A percentile compares a stretch with the other conserved stretches of the same genome.
Conservation (phyloP, 2,329 filamentous ascomycete species). For the Fusarium sterilihyphosum region DNA sequence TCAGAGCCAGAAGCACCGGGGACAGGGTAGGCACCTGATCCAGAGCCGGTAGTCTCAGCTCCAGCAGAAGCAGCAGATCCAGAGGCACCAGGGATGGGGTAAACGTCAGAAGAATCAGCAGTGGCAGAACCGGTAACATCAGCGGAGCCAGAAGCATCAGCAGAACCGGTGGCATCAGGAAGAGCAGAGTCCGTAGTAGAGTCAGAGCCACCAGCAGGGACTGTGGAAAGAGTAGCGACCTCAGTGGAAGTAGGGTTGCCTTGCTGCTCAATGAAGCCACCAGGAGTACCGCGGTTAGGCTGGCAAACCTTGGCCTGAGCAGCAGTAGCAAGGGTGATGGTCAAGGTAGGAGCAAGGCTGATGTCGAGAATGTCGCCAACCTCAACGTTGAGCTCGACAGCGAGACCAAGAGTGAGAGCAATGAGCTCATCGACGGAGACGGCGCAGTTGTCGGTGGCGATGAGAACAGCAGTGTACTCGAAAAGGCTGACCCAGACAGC, state of each 20-base stretch:
- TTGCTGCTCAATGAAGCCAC: conserved; percentile 12
- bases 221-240: conserved; percentile 2
- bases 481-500: conserved; percentile 63
- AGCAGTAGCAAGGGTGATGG: conserved; percentile 48
- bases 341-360: conserved; percentile 53
- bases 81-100: not conserved
- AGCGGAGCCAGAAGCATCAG: not conserved
- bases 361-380: conserved; percentile 49
- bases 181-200: not conserved
- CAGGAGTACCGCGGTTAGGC: conserved; percentile 27
- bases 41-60: not conserved
- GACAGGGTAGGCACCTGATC: no score
- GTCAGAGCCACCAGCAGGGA: not conserved
- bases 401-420: conserved; percentile 38
- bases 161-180: not conserved
- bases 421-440: conserved; percentile 42
- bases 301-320: conserved; percentile 31
- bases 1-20: no score
- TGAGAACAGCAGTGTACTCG: conserved; percentile 60
- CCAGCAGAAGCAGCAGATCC: not conserved
- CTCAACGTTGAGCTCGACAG: conserved; percentile 37
- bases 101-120: not conserved
- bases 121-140: not conserved
- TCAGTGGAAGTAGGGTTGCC: not conserved
- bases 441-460: conserved; percentile 49